Evolutionary conservation across 371 early-diverging fungal species (phyloP), one percentile per base, ranked within the genome.

Genomic region (Actinomortierella ambigua): DNA sequence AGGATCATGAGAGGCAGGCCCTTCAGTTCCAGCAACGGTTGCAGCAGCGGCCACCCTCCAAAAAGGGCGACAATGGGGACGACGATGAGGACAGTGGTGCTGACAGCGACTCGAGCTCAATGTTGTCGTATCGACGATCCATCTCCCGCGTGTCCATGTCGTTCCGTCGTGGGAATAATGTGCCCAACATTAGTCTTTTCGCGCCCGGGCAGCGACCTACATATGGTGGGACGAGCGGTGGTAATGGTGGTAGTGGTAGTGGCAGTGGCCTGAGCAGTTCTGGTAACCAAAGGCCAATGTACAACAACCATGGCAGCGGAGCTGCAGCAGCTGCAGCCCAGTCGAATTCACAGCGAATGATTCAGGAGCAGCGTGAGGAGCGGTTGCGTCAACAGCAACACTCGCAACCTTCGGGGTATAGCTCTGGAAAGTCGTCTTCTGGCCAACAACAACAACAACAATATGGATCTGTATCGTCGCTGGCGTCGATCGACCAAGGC

Each of bases 1-100:
- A 58, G 29, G 68, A 65, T 49, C 63, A 68, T 48, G 54, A 70
- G 57, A 59, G 79, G 57, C 71, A 81, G 61, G 69, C 63, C 59
- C 59, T 47, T 49, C 73, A 55, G 55, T 78, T 51, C 63, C 78
- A 59, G 48, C 76, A 50, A 63, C 57, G 64, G 50, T 62, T 75
- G 15, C 78, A 78, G 27, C 75, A 78, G 15, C 64, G 64, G 50
- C 77, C 64, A 15, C 66, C 73, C 0, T 63, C 77, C 0, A 55
- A 55, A 27, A 43, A 46, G 23, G 43, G 55, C 29, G 61, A 62
- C 53, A 75, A 58, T 7, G 69, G 57, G 28, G 79, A 57, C 40
- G 50, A 61, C 7, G 67, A 57, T 1, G 75, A 67, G 34, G 59
- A 76, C 42, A 57, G 77, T 61, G 79, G 77, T 44, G 41, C 67